phyloP scores from a whole-genome alignment of 208 protist genomes.

The Leishmania turanica region DNA sequence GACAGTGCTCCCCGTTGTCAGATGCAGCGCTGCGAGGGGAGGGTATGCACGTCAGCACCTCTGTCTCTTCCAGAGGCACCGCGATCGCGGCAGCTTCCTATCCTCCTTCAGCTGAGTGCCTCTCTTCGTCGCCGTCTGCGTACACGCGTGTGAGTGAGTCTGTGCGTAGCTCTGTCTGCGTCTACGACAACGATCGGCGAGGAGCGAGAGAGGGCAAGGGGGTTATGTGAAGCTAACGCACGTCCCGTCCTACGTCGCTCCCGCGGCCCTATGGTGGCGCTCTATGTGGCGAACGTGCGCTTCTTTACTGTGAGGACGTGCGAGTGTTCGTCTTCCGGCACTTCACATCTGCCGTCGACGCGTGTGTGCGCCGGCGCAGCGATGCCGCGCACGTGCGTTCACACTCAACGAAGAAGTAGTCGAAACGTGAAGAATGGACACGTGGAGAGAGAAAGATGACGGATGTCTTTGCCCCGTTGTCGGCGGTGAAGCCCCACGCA shows the following conservation, averaged over 20 bases:
- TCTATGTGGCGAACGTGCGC: background rate
- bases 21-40: background rate
- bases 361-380: background rate
- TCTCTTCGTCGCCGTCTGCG: background rate
- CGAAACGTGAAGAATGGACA: background rate
- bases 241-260: background rate
- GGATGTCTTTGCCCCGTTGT: background rate
- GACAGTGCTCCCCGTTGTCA: no score
- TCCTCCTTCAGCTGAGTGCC: background rate
- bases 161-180: constrained; percentile 10
- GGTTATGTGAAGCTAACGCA: background rate
- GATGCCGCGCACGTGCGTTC: background rate
- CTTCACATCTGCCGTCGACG: background rate
- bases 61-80: background rate
- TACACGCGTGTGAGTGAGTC: background rate
- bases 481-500: background rate
- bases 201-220: background rate
- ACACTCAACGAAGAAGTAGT: background rate
- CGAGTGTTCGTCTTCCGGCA: background rate
- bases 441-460: background rate
- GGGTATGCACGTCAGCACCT: no score
- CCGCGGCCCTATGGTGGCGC: background rate
- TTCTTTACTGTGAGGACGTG: background rate
- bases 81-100: background rate
- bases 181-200: background rate